Conservation (phyloP, 352 stramenopile genomes). For the Globisporangium ultimum region DNA sequence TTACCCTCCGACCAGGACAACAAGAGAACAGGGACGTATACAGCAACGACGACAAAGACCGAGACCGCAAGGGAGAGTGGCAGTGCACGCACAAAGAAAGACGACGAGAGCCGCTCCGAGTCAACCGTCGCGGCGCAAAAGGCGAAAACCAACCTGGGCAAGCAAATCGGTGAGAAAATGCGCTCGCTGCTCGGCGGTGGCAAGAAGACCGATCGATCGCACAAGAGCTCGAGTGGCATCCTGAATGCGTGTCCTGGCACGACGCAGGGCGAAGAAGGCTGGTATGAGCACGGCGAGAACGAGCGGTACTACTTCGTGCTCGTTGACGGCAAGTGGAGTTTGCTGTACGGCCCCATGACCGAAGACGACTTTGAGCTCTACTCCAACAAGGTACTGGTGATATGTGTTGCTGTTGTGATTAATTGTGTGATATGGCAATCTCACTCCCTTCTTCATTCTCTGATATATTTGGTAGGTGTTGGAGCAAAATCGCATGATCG, state of each 20-base stretch:
- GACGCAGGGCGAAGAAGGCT: constrained; percentile 80
- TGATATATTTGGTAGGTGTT: constrained; percentile 36
- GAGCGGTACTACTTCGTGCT: constrained; percentile 87
- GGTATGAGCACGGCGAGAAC: constrained; percentile 86
- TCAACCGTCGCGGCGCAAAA: constrained; percentile 27
- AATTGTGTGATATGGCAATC: neutral
- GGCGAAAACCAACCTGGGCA: constrained; percentile 48
- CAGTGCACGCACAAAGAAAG: constrained; percentile 27
- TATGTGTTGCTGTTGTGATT: neutral
- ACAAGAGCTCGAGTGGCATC: constrained; percentile 73
- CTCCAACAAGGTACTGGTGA: constrained; percentile 55
- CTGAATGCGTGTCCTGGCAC: constrained; percentile 78
- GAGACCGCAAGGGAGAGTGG: constrained; percentile 16
- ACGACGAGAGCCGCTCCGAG: constrained; percentile 53
- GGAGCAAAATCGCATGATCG: constrained; percentile 59
- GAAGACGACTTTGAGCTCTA: constrained; percentile 81
- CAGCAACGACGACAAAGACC: neutral
- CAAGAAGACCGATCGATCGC: constrained; percentile 62
- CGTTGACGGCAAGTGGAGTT: constrained; percentile 79
- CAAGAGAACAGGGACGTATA: constrained; percentile 11
- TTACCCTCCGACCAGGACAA: constrained; percentile 7
- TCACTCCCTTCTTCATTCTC: neutral
- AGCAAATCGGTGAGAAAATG: constrained; percentile 82
- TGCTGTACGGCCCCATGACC: constrained; percentile 82
- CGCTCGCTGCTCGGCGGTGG: constrained; percentile 66